Percentiles rank a stretch among this genome's conserved stretches.
phyloP scores from a whole-genome alignment of 192 early-diverging fungal genomes.

The Piromyces sp. region DNA sequence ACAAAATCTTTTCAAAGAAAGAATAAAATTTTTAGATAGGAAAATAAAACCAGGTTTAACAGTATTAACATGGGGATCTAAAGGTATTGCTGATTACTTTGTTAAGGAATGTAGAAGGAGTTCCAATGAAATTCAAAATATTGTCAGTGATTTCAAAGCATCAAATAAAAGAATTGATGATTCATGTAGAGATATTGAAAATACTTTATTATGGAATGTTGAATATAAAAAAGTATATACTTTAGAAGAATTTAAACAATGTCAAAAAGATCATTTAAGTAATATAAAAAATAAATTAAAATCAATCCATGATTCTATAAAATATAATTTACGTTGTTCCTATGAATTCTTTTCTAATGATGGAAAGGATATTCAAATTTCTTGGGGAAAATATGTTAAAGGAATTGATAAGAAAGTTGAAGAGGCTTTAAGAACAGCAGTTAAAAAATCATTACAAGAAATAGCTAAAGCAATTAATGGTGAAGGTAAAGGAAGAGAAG shows the following conservation, averaged over 20 bases:
- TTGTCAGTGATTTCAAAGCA: constrained; percentile 32
- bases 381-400: constrained; percentile 34
- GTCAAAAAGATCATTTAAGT: constrained; percentile 19
- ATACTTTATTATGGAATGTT: constrained; percentile 33
- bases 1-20: constrained; percentile 30
- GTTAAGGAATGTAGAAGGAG: constrained; percentile 43
- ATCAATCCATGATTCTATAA: constrained; percentile 21
- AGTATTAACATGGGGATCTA: constrained; percentile 33
- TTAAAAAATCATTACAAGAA: constrained; percentile 33
- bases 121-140: constrained; percentile 35
- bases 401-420: constrained; percentile 33
- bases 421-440: constrained; percentile 26
- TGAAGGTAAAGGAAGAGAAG: constrained; percentile 35
- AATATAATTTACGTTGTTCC: not conserved
- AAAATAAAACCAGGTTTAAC: constrained; percentile 45
- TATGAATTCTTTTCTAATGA: constrained; percentile 28
- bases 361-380: constrained; percentile 31
- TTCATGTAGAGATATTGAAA: constrained; percentile 24
- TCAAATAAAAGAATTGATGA: constrained; percentile 21
- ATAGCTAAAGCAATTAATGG: constrained; percentile 44
- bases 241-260: constrained; percentile 30
- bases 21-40: constrained; percentile 41
- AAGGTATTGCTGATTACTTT: constrained; percentile 46
- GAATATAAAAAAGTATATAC: constrained; percentile 44
- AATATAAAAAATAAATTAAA: constrained; percentile 19